These are phyloP conservation scores for Podosphaera xanthii DNA, from an alignment of 2,329 filamentous ascomycete species.

Conservation along the genomic window DNA sequence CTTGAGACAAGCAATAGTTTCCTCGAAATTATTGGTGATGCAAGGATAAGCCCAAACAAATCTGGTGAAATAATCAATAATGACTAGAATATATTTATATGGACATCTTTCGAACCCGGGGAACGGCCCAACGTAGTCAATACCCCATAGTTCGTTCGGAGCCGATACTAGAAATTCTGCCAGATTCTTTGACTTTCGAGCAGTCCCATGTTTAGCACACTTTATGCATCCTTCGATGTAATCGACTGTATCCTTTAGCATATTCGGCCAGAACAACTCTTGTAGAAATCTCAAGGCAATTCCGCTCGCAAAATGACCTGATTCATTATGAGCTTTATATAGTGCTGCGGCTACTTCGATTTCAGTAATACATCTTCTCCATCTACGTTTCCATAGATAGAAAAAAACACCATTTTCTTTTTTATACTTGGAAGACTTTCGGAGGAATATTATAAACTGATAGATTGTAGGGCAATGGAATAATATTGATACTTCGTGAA, in stretches of 20 bases:
- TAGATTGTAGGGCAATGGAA: too few species aligned
- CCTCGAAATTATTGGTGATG: background rate
- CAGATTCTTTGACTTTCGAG: background rate
- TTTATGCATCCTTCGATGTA: background rate
- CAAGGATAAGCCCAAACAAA: slow-evolving; percentile 1
- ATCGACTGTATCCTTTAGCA: background rate
- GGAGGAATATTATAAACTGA: too few species aligned
- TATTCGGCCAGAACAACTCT: background rate
- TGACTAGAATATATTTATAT: background rate
- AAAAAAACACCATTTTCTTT: background rate
- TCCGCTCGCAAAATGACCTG: background rate
- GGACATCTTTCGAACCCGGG: background rate
- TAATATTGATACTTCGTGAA: too few species aligned
- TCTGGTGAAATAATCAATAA: slow-evolving; percentile 1
- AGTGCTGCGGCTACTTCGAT: background rate
- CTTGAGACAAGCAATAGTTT: background rate
- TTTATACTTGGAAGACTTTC: background rate
- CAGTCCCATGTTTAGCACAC: background rate
- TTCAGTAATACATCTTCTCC: background rate
- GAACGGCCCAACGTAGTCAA: background rate
- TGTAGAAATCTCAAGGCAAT: background rate
- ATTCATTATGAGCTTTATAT: background rate
- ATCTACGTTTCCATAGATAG: background rate
- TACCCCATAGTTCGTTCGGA: background rate
- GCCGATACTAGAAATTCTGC: background rate